Evolutionary conservation across 441 rosid genomes (phyloP), one percentile per base, ranked within the genome.

Genomic region (Euphorbia schlechtendalii): DNA sequence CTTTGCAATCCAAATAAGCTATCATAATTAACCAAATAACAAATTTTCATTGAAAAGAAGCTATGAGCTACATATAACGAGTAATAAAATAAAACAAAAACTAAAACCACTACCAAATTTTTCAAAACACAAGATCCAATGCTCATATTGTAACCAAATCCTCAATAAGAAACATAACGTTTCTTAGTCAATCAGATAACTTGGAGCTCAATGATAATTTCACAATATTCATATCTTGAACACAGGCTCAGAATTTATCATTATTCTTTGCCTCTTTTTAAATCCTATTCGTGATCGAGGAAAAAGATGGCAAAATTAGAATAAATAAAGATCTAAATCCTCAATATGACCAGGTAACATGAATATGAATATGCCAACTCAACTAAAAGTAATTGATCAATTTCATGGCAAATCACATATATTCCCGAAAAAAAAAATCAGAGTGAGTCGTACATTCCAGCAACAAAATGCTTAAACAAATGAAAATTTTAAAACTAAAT

Each of bases 1-100:
- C 5, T 21, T 60, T 14, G 2, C 22, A 58, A n/a, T 2, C 17
- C 51, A 60, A 38, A 38, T 20, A 36, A 7, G 27, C 0, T 59
- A 5, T 15, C 40, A 22, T 9, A 22, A 43, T 66, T 60, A 52
- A 56, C 34, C 48, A 43, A 61, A 67, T n/a, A 51, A 53, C 61
- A 58, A 34, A 21, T 40, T 60, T 14, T 15, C 22, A 36, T n/a
- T 2, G 8, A 52, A 60, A 38, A 38, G 22, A 40, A 8, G 18
- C 0, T 60, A 17, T n/a, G 45, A 15, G 24, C 22, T 3, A 61
- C 12, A 51, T 61, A 17, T 13, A 34, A 30, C 21, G 30, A 21
- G 46, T 43, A 52, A 15, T 9, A 30, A 60, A 22, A 22, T 10
- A 13, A 45, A 61, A 45, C 9, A 25, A 27, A 43, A 32, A 32